A percentile compares a stretch with the other conserved stretches of the same genome.
phyloP scores from a whole-genome alignment of 495 filamentous ascomycete genomes.

The Symbiotaphrina buchneri region DNA sequence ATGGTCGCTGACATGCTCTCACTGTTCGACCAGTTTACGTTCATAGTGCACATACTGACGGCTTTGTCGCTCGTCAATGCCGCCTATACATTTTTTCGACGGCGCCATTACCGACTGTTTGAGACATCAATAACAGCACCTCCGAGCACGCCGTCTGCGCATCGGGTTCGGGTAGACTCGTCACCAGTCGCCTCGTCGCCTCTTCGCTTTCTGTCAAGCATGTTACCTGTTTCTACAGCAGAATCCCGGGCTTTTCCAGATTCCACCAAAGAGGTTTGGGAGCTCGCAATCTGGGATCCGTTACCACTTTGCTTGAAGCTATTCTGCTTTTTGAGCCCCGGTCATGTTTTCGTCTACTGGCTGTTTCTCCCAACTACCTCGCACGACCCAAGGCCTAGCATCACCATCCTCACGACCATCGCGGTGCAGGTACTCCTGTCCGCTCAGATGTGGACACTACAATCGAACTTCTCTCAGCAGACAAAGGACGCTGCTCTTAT shows the following conservation, averaged over 20 bases:
- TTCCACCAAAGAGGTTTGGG: conserved; percentile 77
- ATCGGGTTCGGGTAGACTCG: conserved; percentile 75
- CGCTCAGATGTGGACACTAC: conserved; percentile 48
- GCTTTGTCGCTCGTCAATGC: conserved; percentile 48
- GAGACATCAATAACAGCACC: conserved; percentile 53
- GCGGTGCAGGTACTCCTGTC: conserved; percentile 50
- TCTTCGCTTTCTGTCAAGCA: conserved; percentile 46
- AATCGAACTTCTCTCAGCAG: conserved; percentile 54
- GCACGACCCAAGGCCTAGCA: conserved; percentile 56
- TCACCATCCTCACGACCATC: conserved; percentile 63
- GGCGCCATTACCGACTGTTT: conserved; percentile 78
- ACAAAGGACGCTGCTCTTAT: conserved; percentile 65
- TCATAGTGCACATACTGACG: conserved; percentile 42
- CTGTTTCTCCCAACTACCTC: conserved; percentile 60
- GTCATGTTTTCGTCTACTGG: conserved; percentile 72
- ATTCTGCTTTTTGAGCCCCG: conserved; percentile 83
- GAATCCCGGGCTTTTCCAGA: conserved; percentile 69
- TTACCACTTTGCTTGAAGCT: conserved; percentile 58
- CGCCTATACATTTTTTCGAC: conserved; percentile 60
- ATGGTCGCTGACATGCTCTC: neutral
- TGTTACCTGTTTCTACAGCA: conserved; percentile 34
- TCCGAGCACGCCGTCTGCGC: conserved; percentile 68
- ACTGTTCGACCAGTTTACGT: conserved; percentile 29
- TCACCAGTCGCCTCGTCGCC: conserved; percentile 62
- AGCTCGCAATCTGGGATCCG: conserved; percentile 84